Percentiles rank a stretch among this genome's conserved stretches.
Evolutionary conservation across 73 alveolate species (phyloP).

Genomic region (Halteria grandinella): DNA sequence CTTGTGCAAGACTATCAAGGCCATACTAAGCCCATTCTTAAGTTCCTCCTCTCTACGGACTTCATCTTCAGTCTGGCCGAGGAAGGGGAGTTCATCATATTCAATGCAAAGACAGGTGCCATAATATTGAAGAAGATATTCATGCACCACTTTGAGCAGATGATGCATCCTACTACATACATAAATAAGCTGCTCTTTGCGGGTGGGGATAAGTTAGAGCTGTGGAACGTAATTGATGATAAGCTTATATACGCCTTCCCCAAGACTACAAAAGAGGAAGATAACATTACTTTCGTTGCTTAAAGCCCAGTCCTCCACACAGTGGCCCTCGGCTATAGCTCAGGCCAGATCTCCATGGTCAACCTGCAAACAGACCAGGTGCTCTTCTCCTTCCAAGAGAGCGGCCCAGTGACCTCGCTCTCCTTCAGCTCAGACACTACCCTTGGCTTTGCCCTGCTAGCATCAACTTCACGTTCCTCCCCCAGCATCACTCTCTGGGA

Average conservation of each 20-base stretch:
- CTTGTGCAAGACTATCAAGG: slow-evolving; percentile 68
- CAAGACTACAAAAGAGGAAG: slow-evolving; percentile 60
- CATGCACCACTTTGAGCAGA: slow-evolving; percentile 55
- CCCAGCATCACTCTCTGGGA: slow-evolving; percentile 84
- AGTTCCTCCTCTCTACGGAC: slow-evolving; percentile 76
- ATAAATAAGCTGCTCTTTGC: slow-evolving; percentile 82
- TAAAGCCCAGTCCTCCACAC: slow-evolving; percentile 87
- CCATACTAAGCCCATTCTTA: slow-evolving; percentile 62
- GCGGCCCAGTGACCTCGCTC: slow-evolving; percentile 68
- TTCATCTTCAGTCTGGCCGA: slow-evolving; percentile 66
- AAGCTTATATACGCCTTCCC: slow-evolving; percentile 77
- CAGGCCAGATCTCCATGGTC: slow-evolving; percentile 76
- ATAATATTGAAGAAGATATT: slow-evolving; percentile 38
- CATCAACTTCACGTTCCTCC: too few relatives aligned
- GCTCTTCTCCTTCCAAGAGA: slow-evolving; percentile 71
- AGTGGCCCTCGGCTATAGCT: slow-evolving; percentile 73
- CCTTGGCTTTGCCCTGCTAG: slow-evolving; percentile 74
- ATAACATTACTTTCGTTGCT: slow-evolving; percentile 73
- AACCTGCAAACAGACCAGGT: slow-evolving; percentile 76
- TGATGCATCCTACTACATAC: slow-evolving; percentile 92
- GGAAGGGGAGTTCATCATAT: slow-evolving; percentile 74
- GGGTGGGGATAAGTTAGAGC: slow-evolving; percentile 66
- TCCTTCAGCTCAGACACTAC: slow-evolving; percentile 78
- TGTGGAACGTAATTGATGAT: slow-evolving; percentile 80
- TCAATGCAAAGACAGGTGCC: slow-evolving; percentile 66